Conservation (phyloP, 2,329 filamentous ascomycete species). For the Elsinoe batatas region DNA sequence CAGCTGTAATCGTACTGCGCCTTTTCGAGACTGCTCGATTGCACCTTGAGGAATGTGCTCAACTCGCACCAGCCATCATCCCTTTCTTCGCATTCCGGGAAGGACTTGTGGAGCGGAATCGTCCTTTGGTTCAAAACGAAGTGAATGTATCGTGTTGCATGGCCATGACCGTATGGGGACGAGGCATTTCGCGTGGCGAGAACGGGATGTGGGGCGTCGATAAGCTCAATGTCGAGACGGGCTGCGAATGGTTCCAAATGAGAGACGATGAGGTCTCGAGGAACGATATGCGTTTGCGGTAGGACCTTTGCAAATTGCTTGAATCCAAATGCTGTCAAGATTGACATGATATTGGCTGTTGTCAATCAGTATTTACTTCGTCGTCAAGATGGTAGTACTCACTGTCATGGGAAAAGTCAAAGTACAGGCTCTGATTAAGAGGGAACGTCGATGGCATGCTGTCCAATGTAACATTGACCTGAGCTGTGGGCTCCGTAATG, state of each 20-base stretch:
- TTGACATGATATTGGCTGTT: constrained; percentile 50
- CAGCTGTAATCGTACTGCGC: constrained; percentile 59
- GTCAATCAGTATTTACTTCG: not conserved
- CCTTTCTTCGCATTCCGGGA: constrained; percentile 53
- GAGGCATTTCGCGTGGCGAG: constrained; percentile 39
- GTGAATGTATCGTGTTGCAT: constrained; percentile 16
- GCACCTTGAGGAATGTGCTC: constrained; percentile 53
- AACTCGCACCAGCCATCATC: constrained; percentile 72
- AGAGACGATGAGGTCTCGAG: constrained; percentile 54
- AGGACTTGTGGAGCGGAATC: constrained; percentile 56
- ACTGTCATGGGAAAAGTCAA: constrained; percentile 71
- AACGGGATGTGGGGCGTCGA: constrained; percentile 55
- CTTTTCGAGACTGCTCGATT: constrained; percentile 47
- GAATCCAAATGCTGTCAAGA: constrained; percentile 63
- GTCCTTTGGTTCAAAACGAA: constrained; percentile 51
- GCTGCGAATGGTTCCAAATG: constrained; percentile 64
- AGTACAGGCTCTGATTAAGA: constrained; percentile 60
- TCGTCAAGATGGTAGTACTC: constrained; percentile 19
- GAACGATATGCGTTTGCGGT: constrained; percentile 44
- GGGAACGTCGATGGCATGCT: constrained; percentile 60
- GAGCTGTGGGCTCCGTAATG: constrained; percentile 33
- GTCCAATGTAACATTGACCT: constrained; percentile 59
- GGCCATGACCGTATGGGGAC: constrained; percentile 38
- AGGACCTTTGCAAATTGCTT: constrained; percentile 56
- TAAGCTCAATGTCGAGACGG: constrained; percentile 63